Conservation (phyloP, 768 basidiomycete genomes). For the Amanita phalloides region DNA sequence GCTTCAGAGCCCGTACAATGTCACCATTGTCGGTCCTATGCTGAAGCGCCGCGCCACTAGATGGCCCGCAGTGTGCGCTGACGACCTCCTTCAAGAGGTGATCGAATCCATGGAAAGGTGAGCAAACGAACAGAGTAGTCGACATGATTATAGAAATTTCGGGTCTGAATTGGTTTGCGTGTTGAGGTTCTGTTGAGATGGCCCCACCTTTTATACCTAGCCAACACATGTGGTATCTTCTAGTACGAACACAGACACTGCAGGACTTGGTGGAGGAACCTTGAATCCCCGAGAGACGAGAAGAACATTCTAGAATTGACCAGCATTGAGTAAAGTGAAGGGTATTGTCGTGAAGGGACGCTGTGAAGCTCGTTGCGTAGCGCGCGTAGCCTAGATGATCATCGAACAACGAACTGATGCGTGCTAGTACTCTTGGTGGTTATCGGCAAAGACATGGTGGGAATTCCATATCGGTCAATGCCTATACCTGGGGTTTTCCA, state of each 20-base stretch:
- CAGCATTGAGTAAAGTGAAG: background rate
- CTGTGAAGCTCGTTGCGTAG: no score
- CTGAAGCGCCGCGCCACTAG: background rate
- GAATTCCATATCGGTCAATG: no score
- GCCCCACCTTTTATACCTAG: background rate
- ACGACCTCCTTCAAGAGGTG: constrained; percentile 20
- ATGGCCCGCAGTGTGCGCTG: background rate
- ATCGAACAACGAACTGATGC: no score
- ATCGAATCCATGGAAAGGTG: constrained; percentile 13
- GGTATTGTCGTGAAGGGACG: no score
- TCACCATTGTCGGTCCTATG: background rate
- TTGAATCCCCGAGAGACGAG: no score
- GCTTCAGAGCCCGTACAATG: background rate
- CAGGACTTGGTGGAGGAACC: no score
- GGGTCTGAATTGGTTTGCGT: background rate
- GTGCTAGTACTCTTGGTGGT: no score
- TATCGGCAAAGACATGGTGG: no score
- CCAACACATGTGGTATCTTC: background rate
- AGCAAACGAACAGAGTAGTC: background rate
- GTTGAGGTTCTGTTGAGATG: background rate
- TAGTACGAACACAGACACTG: no score
- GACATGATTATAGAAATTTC: background rate
- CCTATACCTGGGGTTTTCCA: no score
- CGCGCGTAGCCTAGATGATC: no score
- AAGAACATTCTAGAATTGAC: constrained; percentile 13